Evolutionary conservation across 768 basidiomycete species (phyloP).

Genomic region (Tremella fuciformis): DNA sequence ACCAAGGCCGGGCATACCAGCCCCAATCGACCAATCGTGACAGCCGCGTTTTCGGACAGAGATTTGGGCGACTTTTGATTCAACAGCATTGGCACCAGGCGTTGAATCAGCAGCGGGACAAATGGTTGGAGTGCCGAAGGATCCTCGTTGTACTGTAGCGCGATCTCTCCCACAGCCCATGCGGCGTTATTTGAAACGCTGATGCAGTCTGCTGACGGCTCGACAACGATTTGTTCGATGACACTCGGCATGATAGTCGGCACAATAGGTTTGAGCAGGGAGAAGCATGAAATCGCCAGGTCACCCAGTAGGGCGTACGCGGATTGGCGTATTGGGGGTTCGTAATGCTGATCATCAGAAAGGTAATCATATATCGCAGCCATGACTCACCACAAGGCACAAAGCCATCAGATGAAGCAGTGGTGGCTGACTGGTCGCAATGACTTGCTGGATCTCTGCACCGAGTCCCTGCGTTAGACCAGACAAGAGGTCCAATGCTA

Average conservation of each 20-base stretch:
- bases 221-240: conserved; percentile 82
- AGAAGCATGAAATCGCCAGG: conserved; percentile 93
- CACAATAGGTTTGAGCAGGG: conserved; percentile 77
- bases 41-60: conserved; percentile 95
- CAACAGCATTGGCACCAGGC: conserved; percentile 87
- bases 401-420: conserved; percentile 76
- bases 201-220: conserved; percentile 89
- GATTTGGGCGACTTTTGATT: conserved; percentile 90
- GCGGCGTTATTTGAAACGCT: conserved; percentile 99
- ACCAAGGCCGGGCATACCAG: conserved; percentile 85
- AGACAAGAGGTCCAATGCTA: conserved; percentile 92
- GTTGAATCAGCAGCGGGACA: conserved; percentile 79
- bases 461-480: conserved; percentile 93
- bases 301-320: conserved; percentile 98
- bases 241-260: conserved; percentile 86
- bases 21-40: conserved; percentile 94
- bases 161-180: conserved; percentile 99
- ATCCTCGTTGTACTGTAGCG: conserved; percentile 66
- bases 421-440: conserved; percentile 68
- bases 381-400: conserved; percentile 66
- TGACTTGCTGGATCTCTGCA: conserved; percentile 68
- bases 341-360: conserved; percentile 64
- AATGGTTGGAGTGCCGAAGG: conserved; percentile 66
- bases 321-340: conserved; percentile 90
- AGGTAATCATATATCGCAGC: neutral